These are phyloP conservation scores for Aspergillus cavernicola DNA, from an alignment of 495 filamentous ascomycete genomes.

Conservation along the genomic window DNA sequence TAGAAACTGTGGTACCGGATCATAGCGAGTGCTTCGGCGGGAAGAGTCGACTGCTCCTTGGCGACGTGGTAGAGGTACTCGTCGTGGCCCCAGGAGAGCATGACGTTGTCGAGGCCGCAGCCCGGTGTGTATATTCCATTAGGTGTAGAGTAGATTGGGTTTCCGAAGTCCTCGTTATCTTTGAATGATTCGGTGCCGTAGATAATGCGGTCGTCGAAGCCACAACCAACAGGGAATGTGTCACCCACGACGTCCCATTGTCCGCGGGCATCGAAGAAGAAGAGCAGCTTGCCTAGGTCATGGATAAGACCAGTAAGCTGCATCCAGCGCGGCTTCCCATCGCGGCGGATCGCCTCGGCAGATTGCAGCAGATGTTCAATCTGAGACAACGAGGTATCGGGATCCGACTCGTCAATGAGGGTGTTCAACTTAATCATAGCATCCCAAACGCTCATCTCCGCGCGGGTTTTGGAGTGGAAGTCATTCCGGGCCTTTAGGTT, in stretches of 20 bases:
- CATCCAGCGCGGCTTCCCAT: slow-evolving; percentile 92
- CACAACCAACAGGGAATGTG: slow-evolving; percentile 87
- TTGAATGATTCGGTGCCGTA: slow-evolving; percentile 68
- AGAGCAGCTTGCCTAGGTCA: slow-evolving; percentile 84
- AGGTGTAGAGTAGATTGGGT: slow-evolving; percentile 66
- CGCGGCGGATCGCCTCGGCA: slow-evolving; percentile 80
- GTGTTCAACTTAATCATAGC: slow-evolving; percentile 89
- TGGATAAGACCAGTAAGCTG: slow-evolving; percentile 86
- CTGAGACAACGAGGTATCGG: slow-evolving; percentile 79
- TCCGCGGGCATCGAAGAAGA: slow-evolving; percentile 74
- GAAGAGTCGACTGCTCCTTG: slow-evolving; percentile 72
- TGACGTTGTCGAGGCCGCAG: slow-evolving; percentile 77
- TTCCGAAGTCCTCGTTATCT: slow-evolving; percentile 62
- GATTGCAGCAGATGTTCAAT: slow-evolving; percentile 85
- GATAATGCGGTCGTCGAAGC: slow-evolving; percentile 72
- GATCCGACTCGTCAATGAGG: slow-evolving; percentile 83
- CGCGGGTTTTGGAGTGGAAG: slow-evolving; percentile 64
- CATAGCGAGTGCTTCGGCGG: slow-evolving; percentile 80
- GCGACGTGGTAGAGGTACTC: slow-evolving; percentile 86
- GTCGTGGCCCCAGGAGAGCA: slow-evolving; percentile 90
- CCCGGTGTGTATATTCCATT: slow-evolving; percentile 74
- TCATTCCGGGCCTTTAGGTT: slow-evolving; percentile 70
- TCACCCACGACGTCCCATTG: slow-evolving; percentile 95
- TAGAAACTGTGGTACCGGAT: slow-evolving; percentile 90
- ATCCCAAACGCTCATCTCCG: slow-evolving; percentile 80